Evolutionary conservation across 768 basidiomycete species (phyloP).

Genomic region (Lactifluus piperatus): DNA sequence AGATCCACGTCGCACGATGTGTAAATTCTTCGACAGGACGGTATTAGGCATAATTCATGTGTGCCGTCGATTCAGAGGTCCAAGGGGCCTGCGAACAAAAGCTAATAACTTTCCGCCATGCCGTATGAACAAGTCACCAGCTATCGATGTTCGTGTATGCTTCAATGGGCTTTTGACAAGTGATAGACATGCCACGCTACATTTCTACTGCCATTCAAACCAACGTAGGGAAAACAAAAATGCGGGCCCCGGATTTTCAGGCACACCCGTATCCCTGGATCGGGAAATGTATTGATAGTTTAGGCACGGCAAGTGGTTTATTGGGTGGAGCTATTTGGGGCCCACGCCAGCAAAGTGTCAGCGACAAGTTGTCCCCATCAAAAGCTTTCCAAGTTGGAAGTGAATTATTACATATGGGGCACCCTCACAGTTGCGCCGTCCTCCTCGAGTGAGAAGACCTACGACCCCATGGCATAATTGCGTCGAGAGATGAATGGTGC

Average conservation of each 20-base stretch:
- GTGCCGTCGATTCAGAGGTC: not conserved
- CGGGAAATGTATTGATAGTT: no score
- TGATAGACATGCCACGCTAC: not conserved
- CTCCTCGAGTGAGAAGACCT: not conserved
- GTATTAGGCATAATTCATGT: not conserved
- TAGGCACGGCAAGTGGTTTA: not conserved
- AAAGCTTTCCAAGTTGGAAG: not conserved
- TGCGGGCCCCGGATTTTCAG: not conserved
- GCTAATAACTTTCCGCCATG: not conserved
- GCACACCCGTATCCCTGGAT: not conserved
- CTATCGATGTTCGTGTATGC: not conserved
- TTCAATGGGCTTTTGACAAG: not conserved
- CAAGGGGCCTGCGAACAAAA: not conserved
- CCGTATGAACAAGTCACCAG: not conserved
- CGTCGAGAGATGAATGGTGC: not conserved
- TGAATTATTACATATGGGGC: not conserved
- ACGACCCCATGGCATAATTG: not conserved
- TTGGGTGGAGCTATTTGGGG: not conserved
- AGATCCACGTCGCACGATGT: not conserved
- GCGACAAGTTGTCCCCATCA: not conserved
- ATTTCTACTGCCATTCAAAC: not conserved
- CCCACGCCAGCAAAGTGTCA: not conserved
- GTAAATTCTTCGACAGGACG: not conserved
- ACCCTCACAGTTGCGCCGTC: not conserved
- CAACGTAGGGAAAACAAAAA: not conserved